Conservation (phyloP, 768 basidiomycete species). For the Tylopilus rubrobrunneus region DNA sequence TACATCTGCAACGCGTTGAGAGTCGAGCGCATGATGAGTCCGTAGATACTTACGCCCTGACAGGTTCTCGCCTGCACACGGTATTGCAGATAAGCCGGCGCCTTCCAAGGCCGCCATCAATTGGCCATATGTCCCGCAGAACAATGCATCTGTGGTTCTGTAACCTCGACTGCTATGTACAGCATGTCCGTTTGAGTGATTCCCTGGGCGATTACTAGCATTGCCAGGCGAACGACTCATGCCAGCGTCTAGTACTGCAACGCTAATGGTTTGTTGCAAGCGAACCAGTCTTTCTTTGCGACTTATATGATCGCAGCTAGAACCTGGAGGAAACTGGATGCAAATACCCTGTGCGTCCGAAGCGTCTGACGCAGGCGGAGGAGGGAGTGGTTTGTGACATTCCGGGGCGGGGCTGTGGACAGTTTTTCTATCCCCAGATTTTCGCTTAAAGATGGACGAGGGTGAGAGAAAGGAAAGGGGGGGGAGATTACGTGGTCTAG, state of each 20-base stretch:
- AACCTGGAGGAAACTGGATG: constrained; percentile 19
- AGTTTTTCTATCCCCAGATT: not conserved
- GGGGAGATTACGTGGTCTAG: constrained; percentile 4
- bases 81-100: constrained; percentile 34
- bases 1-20: constrained; percentile 27
- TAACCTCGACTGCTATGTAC: constrained; percentile 8
- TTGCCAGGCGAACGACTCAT: constrained; percentile 34
- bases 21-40: not conserved
- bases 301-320: constrained; percentile 1
- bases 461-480: constrained; percentile 17
- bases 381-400: constrained; percentile 18
- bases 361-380: constrained; percentile 5
- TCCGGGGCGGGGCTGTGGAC: not conserved
- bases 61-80: constrained; percentile 29
- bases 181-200: not conserved
- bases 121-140: constrained; percentile 43
- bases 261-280: constrained; percentile 35
- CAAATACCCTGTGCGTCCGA: constrained; percentile 20
- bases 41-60: constrained; percentile 27
- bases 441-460: constrained; percentile 26
- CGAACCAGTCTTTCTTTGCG: constrained; percentile 24
- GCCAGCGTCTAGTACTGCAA: constrained; percentile 37
- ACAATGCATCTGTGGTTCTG: constrained; percentile 30
- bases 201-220: not conserved
- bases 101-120: constrained; percentile 36